Base-by-base conservation (phyloP, 805 yeast species). In the Candida ipomoeae region DNA sequence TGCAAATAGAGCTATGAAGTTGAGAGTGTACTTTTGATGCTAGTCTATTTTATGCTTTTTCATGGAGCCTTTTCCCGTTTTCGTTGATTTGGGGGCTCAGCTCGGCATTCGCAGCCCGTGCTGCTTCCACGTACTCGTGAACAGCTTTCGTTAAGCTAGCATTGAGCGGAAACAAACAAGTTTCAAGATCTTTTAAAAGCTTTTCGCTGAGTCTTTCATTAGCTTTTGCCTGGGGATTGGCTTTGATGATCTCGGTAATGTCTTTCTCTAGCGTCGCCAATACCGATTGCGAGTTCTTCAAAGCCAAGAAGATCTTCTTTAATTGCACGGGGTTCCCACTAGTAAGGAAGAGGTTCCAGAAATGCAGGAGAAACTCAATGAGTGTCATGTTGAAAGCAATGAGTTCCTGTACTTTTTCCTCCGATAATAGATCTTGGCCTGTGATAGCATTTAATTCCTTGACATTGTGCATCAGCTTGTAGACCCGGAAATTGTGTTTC, bases 401-500 rank as follows among this genome's bases (percentile, higher is more conserved):
- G 39, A 73, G 65, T 40, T 70, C 74, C 50, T 71, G 73, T 5
- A 62, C 58, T 8, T 59, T 48, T 8, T 55, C 48, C 3, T 51
- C 60, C 47, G 57, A 55, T 60, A 77, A 76, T 73, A 78, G 34
- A 71, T 69, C 62, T 64, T 56, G 51, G 29, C 52, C 56, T 1
- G 48, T n/a, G 2, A 46, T 31, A 36, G 44, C 48, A n/a, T 33
- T 29, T 18, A 46, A 23, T 13, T 59, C 67, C 35, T 52, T 58
- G 36, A 56, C 44, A 36, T 50, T 53, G 46, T 59, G 52, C 26
- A 56, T 48, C 51, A 60, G 80, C 44, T 71, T 75, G 11, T 80
- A 78, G 55, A 81, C 83, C 48, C 80, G 78, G 14, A 82, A 73
- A 57, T 81, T 82, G 40, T 70, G 68, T 55, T 76, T 74, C n/a